These are phyloP conservation scores for Citrus unshiu DNA, from an alignment of 345 rosid genomes.

Conservation along the genomic window DNA sequence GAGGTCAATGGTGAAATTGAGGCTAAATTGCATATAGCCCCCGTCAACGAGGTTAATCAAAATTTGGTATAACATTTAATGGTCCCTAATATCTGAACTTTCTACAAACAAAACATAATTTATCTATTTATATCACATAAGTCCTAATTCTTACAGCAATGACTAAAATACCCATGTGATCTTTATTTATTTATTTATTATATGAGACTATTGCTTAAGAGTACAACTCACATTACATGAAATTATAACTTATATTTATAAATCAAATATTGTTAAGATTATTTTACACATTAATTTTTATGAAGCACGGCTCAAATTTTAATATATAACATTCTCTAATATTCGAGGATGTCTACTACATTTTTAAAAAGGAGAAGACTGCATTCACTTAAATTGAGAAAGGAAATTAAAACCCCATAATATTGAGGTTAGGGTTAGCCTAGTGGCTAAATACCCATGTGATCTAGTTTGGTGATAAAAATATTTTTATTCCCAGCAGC, in stretches of 20 bases:
- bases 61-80: neutral
- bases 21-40: neutral
- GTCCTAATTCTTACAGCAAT: neutral
- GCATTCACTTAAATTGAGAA: rapidly evolving
- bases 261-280: too few relatives aligned
- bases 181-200: too few relatives aligned
- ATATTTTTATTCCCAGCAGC: too few relatives aligned
- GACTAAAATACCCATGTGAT: neutral
- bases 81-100: neutral
- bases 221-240: too few relatives aligned
- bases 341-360: too few relatives aligned
- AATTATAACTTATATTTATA: too few relatives aligned
- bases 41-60: neutral
- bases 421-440: rapidly evolving
- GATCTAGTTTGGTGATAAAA: too few relatives aligned
- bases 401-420: rapidly evolving
- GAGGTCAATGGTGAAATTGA: neutral
- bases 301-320: too few relatives aligned
- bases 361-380: rapidly evolving
- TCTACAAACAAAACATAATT: neutral
- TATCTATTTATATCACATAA: too few relatives aligned
- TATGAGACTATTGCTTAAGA: too few relatives aligned
- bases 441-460: neutral
- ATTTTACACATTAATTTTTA: too few relatives aligned
- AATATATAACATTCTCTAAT: too few relatives aligned